phyloP scores from a whole-genome alignment of 1,284 basidiomycete genomes.

The Naganishia albida region DNA sequence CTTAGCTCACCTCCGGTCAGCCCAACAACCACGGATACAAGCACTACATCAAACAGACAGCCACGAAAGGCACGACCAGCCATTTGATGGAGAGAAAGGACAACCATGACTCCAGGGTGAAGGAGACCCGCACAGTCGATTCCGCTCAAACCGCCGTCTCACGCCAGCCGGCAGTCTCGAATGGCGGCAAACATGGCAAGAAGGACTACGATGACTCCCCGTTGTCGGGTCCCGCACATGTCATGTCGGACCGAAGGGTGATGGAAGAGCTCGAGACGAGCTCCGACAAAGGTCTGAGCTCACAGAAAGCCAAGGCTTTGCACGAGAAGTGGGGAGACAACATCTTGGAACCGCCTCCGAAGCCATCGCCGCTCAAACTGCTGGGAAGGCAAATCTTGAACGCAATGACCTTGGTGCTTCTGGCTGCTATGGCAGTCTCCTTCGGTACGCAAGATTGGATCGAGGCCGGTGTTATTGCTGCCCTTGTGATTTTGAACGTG shows the following conservation, averaged over 20 bases:
- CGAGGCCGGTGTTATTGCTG: constrained; percentile 66
- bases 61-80: background rate
- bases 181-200: constrained; percentile 7
- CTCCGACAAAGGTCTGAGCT: constrained; percentile 27
- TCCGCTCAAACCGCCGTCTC: constrained; percentile 20
- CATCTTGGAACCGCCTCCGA: constrained; percentile 31
- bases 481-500: constrained; percentile 63
- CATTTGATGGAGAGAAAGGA: constrained; percentile 13
- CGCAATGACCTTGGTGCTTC: constrained; percentile 34
- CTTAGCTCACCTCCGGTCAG: no score
- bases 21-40: no score
- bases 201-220: constrained; percentile 22
- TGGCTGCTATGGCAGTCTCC: constrained; percentile 54
- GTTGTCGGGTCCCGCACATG: constrained; percentile 23
- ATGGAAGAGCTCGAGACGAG: constrained; percentile 26
- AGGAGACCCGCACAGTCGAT: constrained; percentile 20
- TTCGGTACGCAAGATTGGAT: constrained; percentile 66
- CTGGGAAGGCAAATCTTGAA: constrained; percentile 32
- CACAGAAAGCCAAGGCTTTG: constrained; percentile 6
- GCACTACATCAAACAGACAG: no score
- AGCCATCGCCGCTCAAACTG: constrained; percentile 31
- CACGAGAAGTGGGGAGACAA: constrained; percentile 30
- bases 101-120: constrained; percentile 11
- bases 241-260: constrained; percentile 23
- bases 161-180: background rate